Base-by-base conservation (phyloP, 352 stramenopile genomes). In the Phytophthora brassicae region DNA sequence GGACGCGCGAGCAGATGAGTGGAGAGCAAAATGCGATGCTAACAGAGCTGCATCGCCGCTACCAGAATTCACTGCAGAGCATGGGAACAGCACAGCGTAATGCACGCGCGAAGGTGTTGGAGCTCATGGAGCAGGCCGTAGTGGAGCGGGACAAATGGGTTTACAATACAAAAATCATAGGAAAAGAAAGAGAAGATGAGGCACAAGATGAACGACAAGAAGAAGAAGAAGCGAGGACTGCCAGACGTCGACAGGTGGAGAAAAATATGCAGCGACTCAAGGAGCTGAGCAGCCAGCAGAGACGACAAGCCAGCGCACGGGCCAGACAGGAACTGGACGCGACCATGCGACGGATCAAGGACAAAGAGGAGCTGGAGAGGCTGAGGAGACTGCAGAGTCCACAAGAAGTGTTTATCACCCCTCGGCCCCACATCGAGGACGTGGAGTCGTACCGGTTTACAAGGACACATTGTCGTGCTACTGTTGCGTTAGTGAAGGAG, bases 11-110 rank as follows among this genome's bases (percentile, higher is more conserved):
- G 2, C 52, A 74, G 19, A 60, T 79, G 14, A 64, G 29, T 23
- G n/a, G 44, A 2, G 52, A 78, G 17, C 77, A 85, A 22, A 64
- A 77, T n/a, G 56, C 55, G 9, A 20, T 81, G 50, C 68, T 90
- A 45, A 75, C 67, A 1, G 64, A 79, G 8, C 46, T 92, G 33
- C 65, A 85, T 43, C 24, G 56, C 39, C 77, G 74, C 41, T 88
- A 90, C 60, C 74, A 82, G 58, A 60, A 49, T n/a, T 86, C 79
- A 22, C 60, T 90, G 22, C 75, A 88, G 61, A 75, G 66, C 39
- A 83, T 88, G 60, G 84, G 79, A 14, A 71, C 73, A 13, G 84
- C 79, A 2, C 81, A 92, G 35, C 79, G 79, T 13, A 75, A 85
- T 36, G 84, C 83, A 17, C 68, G 81, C 1, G 51, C 74, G 35